Conservation (phyloP, 1,139 yeast genomes). For the Candida dubliniensis region DNA sequence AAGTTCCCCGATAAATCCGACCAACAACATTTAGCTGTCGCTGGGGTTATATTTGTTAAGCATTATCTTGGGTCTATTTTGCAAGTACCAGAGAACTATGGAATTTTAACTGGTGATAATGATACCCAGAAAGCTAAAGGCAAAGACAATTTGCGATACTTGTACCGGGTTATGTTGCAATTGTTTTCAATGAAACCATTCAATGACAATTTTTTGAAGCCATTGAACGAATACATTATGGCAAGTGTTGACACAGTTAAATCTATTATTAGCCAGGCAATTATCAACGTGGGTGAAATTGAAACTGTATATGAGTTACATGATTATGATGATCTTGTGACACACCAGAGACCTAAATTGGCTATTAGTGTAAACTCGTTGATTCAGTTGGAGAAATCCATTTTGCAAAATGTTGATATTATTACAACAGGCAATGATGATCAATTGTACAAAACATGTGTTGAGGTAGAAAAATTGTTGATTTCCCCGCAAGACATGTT, state of each 20-base stretch:
- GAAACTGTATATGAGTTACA: conserved; percentile 63
- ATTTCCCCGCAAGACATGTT: conserved; percentile 41
- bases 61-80: conserved; percentile 68
- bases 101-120: conserved; percentile 27
- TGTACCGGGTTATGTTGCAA: conserved; percentile 64
- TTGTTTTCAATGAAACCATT: conserved; percentile 68
- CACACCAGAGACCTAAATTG: conserved; percentile 64
- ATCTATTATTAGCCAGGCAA: conserved; percentile 35
- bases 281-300: conserved; percentile 59
- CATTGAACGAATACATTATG: conserved; percentile 70
- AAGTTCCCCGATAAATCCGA: conserved; percentile 55
- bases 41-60: conserved; percentile 66
- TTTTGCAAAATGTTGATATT: conserved; percentile 52
- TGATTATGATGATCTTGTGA: conserved; percentile 70
- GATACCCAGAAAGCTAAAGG: conserved; percentile 33
- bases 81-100: conserved; percentile 67
- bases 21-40: conserved; percentile 58
- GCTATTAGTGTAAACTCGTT: conserved; percentile 66
- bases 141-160: conserved; percentile 55
- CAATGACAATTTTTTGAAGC: conserved; percentile 72
- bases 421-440: conserved; percentile 56
- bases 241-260: conserved; percentile 49
- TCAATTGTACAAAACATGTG: conserved; percentile 47
- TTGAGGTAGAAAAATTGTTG: conserved; percentile 33
- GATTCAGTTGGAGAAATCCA: conserved; percentile 57